phyloP scores from a whole-genome alignment of 768 basidiomycete species.

The Cyclocybe aegerita region DNA sequence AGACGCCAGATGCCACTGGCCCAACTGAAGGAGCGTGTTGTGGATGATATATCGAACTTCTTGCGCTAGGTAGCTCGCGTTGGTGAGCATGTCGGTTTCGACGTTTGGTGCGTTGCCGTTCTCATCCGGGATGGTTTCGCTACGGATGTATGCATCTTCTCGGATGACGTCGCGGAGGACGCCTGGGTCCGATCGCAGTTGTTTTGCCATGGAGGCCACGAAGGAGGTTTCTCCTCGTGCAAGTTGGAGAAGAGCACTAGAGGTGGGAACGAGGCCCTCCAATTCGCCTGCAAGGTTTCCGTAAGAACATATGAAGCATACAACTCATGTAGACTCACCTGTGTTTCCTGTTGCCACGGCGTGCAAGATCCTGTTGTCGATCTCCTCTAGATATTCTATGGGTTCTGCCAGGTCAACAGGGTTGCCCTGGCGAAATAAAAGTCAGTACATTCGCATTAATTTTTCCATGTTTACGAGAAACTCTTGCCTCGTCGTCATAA shows the following conservation, averaged over 20 bases:
- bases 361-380: too few species aligned
- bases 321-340: too few species aligned
- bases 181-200: not conserved
- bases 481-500: too few species aligned
- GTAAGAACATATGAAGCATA: too few species aligned
- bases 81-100: not conserved
- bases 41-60: slow-evolving; percentile 3
- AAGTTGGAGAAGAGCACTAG: not conserved
- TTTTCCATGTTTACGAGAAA: too few species aligned
- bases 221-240: slow-evolving; percentile 4
- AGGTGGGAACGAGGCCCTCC: not conserved
- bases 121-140: not conserved
- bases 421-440: too few species aligned
- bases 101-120: not conserved
- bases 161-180: not conserved
- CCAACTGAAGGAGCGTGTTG: slow-evolving; percentile 1
- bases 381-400: too few species aligned
- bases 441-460: too few species aligned
- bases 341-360: too few species aligned
- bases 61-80: not conserved
- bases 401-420: too few species aligned
- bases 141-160: not conserved
- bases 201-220: not conserved
- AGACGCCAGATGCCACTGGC: not conserved
- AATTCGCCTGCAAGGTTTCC: too few species aligned